These are phyloP conservation scores for Penicillium rolfsii DNA, from an alignment of 2,329 filamentous ascomycete species.

Conservation along the genomic window DNA sequence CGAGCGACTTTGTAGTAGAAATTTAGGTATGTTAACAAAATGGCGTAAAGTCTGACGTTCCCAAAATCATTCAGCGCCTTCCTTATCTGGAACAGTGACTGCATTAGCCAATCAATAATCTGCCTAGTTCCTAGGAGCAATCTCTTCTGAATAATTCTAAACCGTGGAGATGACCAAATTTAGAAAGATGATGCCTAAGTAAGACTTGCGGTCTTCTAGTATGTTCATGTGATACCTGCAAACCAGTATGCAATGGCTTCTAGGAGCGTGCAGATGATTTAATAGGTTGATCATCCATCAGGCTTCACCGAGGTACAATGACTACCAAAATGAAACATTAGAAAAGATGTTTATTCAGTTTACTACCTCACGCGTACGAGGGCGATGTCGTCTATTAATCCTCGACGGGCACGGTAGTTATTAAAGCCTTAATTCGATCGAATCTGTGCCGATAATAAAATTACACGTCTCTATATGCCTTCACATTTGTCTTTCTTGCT, in stretches of 20 bases:
- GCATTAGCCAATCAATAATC: not conserved
- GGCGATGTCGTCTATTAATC: too few species aligned
- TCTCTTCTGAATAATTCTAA: not conserved
- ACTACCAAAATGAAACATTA: slow-evolving; percentile 5
- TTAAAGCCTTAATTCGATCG: too few species aligned
- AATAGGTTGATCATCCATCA: slow-evolving; percentile 1
- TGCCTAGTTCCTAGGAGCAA: not conserved
- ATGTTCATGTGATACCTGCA: not conserved
- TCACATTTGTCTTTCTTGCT: too few species aligned
- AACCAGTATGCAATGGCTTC: not conserved
- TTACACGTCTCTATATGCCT: too few species aligned
- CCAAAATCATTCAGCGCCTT: not conserved
- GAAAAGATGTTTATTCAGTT: not conserved
- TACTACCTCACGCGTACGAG: too few species aligned
- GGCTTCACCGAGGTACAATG: slow-evolving; percentile 1
- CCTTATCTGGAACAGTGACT: not conserved
- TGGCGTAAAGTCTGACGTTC: not conserved
- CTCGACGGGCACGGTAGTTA: too few species aligned
- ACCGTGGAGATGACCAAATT: not conserved
- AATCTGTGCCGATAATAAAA: too few species aligned
- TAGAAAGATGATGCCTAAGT: not conserved
- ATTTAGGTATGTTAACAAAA: not conserved
- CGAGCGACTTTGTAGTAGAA: not conserved
- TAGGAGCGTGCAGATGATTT: slow-evolving; percentile 1
- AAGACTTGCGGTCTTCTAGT: slow-evolving; percentile 1